phyloP scores from a whole-genome alignment of 805 yeast species.

The Danielia oregonensis region DNA sequence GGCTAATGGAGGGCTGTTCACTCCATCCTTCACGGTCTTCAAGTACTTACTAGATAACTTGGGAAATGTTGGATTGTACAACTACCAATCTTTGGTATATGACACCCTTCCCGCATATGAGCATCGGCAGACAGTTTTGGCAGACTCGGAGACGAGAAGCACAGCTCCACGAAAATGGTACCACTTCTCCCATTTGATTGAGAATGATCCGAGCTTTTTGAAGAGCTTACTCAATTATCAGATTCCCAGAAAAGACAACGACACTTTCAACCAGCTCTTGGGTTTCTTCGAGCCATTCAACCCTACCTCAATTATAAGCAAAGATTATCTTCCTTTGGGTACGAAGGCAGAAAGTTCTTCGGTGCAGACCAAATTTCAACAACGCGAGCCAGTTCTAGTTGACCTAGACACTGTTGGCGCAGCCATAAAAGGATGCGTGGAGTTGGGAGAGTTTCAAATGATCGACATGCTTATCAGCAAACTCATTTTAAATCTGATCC shows the following conservation, averaged over 20 bases:
- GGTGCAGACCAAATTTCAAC: slow-evolving; percentile 4
- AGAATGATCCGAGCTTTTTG: slow-evolving; percentile 28
- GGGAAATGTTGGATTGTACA: slow-evolving; percentile 17
- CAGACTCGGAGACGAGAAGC: slow-evolving; percentile 8
- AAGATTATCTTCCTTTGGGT: neutral
- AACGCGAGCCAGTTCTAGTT: slow-evolving; percentile 14
- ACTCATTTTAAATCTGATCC: slow-evolving; percentile 18
- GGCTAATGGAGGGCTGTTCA: slow-evolving; percentile 11
- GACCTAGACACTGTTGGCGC: slow-evolving; percentile 19
- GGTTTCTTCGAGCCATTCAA: slow-evolving; percentile 21
- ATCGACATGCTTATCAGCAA: slow-evolving; percentile 34
- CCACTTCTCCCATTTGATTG: slow-evolving; percentile 24
- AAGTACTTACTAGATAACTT: slow-evolving; percentile 23
- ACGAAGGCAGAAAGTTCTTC: neutral
- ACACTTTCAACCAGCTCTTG: slow-evolving; percentile 23
- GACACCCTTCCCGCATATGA: slow-evolving; percentile 22
- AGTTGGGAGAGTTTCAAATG: slow-evolving; percentile 22
- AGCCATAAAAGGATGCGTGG: slow-evolving; percentile 28
- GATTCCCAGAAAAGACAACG: slow-evolving; percentile 15
- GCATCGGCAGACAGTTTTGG: slow-evolving; percentile 19
- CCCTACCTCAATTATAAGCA: too few relatives aligned
- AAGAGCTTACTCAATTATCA: slow-evolving; percentile 25
- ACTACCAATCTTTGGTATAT: slow-evolving; percentile 27
- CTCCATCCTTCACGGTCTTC: slow-evolving; percentile 25
- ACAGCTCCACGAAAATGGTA: slow-evolving; percentile 13